Base-by-base conservation (phyloP, 2,329 filamentous ascomycete genomes). In the Hypoxylon sp. region DNA sequence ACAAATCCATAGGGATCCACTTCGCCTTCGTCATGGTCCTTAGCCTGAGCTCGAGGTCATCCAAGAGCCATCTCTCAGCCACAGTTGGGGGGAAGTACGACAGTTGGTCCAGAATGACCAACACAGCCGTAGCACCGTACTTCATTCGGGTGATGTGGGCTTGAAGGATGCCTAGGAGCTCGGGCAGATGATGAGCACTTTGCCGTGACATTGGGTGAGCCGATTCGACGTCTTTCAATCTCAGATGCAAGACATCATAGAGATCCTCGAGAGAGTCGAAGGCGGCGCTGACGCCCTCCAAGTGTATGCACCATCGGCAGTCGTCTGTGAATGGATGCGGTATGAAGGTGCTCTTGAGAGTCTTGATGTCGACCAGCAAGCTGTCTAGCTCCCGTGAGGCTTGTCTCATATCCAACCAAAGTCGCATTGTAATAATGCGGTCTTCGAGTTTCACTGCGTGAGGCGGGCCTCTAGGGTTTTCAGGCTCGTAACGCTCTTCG, bases 141-240 rank as follows among this genome's bases (percentile, higher is more conserved):
- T 39, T 52, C 60, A 68, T 61, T 27, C 65, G 29, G 6, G 54
- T 63, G 32, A 63, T 27, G 42, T 67, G 59, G 8, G 42, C 47
- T 17, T 31, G 29, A 13, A 67, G 42, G 24, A 32, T 37, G 4
- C 54, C 65, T 2, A 67, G 44, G 8, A 29, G 29, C 35, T 58
- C 42, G 10, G 65, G 59, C 2, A 67, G 55, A 3, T 51, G n/a
- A 2, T 37, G 15, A 13, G 46, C 17, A 8, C 21, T 19, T 7
- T 6, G 8, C 19, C 17, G 5, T 5, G 19, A 8, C 1, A n/a
- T 2, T 1, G 51, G 17, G 17, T 27, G 35, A 8, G 59, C 65
- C 15, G 37, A 6, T 35, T 68, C 65, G 5, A 64, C n/a, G 2
- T n/a, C 47, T 11, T 24, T 1, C n/a, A 68, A 5, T 24, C 24